Conservation (phyloP, 768 basidiomycete species). For the Panaeolus cyanescens region DNA sequence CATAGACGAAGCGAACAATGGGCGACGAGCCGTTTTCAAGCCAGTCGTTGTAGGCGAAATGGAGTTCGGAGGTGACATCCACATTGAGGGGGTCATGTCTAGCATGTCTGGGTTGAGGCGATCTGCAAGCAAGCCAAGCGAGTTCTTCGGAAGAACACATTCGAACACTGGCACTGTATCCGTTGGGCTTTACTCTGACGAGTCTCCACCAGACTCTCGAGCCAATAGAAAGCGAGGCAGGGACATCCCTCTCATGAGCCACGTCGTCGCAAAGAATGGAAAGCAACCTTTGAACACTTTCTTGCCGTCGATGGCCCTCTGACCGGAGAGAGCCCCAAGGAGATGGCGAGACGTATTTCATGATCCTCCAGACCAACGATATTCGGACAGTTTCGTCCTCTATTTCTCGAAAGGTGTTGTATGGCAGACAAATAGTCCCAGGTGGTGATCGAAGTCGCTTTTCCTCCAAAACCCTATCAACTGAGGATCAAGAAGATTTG, state of each 20-base stretch:
- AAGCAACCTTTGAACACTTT: constrained; percentile 49
- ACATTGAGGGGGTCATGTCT: background rate
- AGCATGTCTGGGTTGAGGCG: constrained; percentile 34
- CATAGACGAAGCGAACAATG: background rate
- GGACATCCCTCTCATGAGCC: constrained; percentile 20
- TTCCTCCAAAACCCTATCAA: constrained; percentile 40
- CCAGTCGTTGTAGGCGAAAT: background rate
- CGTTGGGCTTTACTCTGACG: constrained; percentile 33
- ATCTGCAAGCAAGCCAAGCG: constrained; percentile 67
- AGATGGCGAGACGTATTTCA: constrained; percentile 71
- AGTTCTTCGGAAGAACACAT: constrained; percentile 14
- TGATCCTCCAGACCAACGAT: constrained; percentile 51
- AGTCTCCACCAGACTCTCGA: constrained; percentile 68
- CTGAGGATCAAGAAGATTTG: constrained; percentile 27
- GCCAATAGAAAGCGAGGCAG: constrained; percentile 43
- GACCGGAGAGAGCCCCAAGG: constrained; percentile 77
- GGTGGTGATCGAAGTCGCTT: constrained; percentile 44
- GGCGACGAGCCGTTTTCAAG: background rate
- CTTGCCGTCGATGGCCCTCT: constrained; percentile 54
- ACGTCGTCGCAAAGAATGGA: constrained; percentile 46
- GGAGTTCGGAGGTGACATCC: background rate
- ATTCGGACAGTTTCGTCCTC: constrained; percentile 35
- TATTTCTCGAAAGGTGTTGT: constrained; percentile 31
- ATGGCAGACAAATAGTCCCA: constrained; percentile 52
- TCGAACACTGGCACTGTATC: constrained; percentile 4